A percentile compares a stretch with the other conserved stretches of the same genome.
Evolutionary conservation across 2,329 filamentous ascomycete species (phyloP).

Genomic region (Botrytis elliptica): DNA sequence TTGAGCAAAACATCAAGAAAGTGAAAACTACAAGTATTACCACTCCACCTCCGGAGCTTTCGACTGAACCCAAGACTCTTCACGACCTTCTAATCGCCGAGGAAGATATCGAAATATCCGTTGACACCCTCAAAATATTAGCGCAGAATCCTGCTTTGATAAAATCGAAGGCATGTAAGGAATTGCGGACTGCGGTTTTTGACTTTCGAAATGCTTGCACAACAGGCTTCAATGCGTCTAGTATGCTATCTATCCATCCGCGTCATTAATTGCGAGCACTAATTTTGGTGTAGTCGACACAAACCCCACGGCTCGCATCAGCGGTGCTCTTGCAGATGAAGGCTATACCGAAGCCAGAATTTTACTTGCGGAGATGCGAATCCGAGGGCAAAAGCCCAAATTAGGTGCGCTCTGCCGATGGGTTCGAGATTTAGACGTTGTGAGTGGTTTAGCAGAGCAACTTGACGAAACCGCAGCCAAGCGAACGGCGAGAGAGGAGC

Average conservation of each 20-base stretch:
- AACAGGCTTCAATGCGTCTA: conserved; percentile 60
- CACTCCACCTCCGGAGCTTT: conserved; percentile 41
- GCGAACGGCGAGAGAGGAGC: conserved; percentile 49
- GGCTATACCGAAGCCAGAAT: conserved; percentile 65
- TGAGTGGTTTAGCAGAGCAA: conserved; percentile 62
- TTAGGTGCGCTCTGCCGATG: conserved; percentile 68
- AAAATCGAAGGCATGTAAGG: conserved; percentile 67
- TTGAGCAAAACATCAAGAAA: conserved; percentile 42
- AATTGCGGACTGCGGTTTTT: conserved; percentile 64
- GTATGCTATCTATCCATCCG: conserved; percentile 38
- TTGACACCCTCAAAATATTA: conserved; percentile 61
- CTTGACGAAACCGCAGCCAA: conserved; percentile 43
- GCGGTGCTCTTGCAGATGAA: conserved; percentile 62
- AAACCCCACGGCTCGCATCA: conserved; percentile 66
- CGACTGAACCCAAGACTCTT: conserved; percentile 50
- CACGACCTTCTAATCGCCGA: conserved; percentile 58
- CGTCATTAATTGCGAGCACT: conserved; percentile 23
- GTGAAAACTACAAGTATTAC: conserved; percentile 41
- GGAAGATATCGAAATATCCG: conserved; percentile 66
- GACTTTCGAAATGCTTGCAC: conserved; percentile 68
- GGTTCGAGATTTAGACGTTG: conserved; percentile 69
- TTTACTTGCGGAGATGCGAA: conserved; percentile 67
- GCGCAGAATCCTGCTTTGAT: conserved; percentile 60
- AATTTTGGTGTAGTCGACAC: conserved; percentile 45
- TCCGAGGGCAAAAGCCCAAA: conserved; percentile 63